Base-by-base conservation (phyloP, 352 stramenopile genomes). In the Thalassiosira exigua region DNA sequence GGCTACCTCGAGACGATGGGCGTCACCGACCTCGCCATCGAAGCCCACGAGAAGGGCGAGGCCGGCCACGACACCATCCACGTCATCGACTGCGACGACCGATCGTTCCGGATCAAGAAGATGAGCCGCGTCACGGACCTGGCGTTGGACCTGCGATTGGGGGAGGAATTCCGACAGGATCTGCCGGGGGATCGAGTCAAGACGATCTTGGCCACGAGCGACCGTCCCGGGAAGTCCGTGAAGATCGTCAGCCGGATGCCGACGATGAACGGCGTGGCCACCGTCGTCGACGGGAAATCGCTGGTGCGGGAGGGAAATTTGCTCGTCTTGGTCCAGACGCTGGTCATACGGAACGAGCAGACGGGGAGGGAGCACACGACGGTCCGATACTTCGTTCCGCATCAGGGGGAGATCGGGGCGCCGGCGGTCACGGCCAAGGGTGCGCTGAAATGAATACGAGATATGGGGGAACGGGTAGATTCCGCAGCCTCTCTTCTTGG, bases 41-140 rank as follows among this genome's bases (percentile, higher is more conserved):
- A 93, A 76, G 88, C 85, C 0, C 82, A 93, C 39, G 85, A 93
- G 74, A 93, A 93, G 59, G 85, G 84, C 57, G 88, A 93, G 62
- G 51, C 69, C 17, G 85, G 91, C 30, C 59, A 89, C 21, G 85
- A 91, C 44, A 91, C 85, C 4, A 79, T 90, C 48, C 81, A 93
- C 52, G 76, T 64, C 4, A 92, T 93, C 29, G 64, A 84, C 44
- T 79, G 86, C 9, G 30, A 39, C 11, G 69, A 81, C 26, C 54
- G 76, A 26, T 65, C 64, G 14, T 79, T 93, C 22, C 72, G 81
- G 29, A 89, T 91, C 39, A 85, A 82, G 51, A 93, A 93, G 61
- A 46, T 82, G 68, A 89, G 74, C 32, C 79, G 85, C 24, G 85
- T 93, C n/a, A 91, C 83, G 51, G 84, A 93, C 70, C 71, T 93